Evolutionary conservation across 108 stramenopile species (phyloP), one percentile per base, ranked within the genome.

Genomic region (Bacterosira constricta): DNA sequence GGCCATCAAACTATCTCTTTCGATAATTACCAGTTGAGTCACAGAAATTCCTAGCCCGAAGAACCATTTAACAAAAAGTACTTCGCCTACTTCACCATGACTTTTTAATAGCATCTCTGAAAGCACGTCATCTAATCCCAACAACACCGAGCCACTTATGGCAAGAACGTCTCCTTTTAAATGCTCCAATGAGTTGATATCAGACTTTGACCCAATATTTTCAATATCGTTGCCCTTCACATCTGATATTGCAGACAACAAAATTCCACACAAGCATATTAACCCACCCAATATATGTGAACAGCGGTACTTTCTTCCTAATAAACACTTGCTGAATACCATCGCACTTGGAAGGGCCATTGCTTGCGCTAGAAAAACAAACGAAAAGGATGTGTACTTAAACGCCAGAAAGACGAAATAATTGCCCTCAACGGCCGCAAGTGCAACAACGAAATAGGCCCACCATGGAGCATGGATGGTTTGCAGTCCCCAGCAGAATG

Each of bases 301-400:
- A 29, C 59, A 26, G 2, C 23, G 70, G 75, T 97, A 98, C 5
- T 69, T 59, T 27, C 88, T 80, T 17, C 69, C 63, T 55, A 99
- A 81, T 7, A 93, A 82, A 6, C 86, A 52, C 37, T 45, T 56
- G 4, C 88, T 88, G 23, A 98, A 69, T 12, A 96, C 31, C 98
- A 99, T 99, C 17, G 95, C 87, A 62, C 88, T 69, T 0, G 98
- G 99, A 26, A 99, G 98, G 20, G 96, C 88, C 47, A 99, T 66
- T 26, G 94, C 86, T 71, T 98, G 97, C 0, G 97, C 81, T 26
- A 99, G 75, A 36, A 94, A 89, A 1, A 97, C 93, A 36, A 92
- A 94, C 3, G 98, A 94, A 44, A 99, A 83, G 4, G 90, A 88
- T n/a, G 99, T 99, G 73, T 91, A 98, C 54, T 87, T 76, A 76